Evolutionary conservation across 1,139 yeast genomes (phyloP).

Genomic region (Protomyces inouyei): DNA sequence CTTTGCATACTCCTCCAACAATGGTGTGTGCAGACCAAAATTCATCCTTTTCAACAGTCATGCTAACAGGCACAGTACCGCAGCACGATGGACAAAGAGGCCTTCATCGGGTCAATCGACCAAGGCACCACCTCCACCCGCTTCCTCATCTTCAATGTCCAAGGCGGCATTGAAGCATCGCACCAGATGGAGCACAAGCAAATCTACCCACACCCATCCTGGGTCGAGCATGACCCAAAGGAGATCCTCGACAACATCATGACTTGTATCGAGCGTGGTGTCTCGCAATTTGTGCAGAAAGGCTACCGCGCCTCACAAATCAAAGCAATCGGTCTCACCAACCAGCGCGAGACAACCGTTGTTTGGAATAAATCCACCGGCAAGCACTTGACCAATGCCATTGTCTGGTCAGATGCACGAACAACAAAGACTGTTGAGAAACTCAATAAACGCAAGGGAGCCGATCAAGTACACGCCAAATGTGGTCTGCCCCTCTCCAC

Average conservation of each 20-base stretch:
- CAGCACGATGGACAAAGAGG: slow-evolving; percentile 21
- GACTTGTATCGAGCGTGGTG: slow-evolving; percentile 41
- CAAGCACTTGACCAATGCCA: slow-evolving; percentile 75
- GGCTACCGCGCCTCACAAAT: slow-evolving; percentile 38
- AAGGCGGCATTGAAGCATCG: slow-evolving; percentile 73
- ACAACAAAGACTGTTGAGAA: slow-evolving; percentile 69
- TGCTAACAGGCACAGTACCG: slow-evolving; percentile 5
- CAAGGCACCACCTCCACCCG: slow-evolving; percentile 89
- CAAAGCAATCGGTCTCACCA: slow-evolving; percentile 59
- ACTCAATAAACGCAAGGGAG: slow-evolving; percentile 56
- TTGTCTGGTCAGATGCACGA: slow-evolving; percentile 94
- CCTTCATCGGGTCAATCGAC: slow-evolving; percentile 30
- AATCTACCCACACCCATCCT: slow-evolving; percentile 43
- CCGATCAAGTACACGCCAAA: slow-evolving; percentile 56
- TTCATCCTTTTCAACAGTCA: not conserved
- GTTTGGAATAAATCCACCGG: slow-evolving; percentile 87
- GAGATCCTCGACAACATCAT: slow-evolving; percentile 72
- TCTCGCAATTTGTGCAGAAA: slow-evolving; percentile 37
- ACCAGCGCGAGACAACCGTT: slow-evolving; percentile 92
- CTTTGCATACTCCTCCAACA: not conserved
- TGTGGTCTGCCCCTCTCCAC: slow-evolving; percentile 89
- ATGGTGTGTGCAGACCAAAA: not conserved
- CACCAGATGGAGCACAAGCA: slow-evolving; percentile 73
- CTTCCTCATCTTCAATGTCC: slow-evolving; percentile 69
- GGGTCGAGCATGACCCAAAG: slow-evolving; percentile 83